Conservation (phyloP, 768 basidiomycete genomes). For the Suillus discolor region DNA sequence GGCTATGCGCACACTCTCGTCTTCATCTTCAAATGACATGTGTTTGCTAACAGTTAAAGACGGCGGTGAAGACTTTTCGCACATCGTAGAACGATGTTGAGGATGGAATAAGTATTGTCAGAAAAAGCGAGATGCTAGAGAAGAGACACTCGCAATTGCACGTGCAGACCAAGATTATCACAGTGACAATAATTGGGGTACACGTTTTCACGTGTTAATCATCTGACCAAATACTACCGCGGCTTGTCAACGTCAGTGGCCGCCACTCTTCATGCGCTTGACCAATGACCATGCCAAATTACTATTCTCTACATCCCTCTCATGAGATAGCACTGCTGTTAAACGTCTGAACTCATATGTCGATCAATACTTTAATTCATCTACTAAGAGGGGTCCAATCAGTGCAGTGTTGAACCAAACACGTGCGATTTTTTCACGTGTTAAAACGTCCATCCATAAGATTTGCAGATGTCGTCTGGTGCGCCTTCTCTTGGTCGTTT, state of each 20-base stretch:
- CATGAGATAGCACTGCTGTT: neutral
- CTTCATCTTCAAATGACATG: slow-evolving; percentile 50
- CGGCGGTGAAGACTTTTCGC: slow-evolving; percentile 16
- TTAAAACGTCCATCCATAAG: neutral
- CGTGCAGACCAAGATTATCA: slow-evolving; percentile 12
- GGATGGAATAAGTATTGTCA: slow-evolving; percentile 1
- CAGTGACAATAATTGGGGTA: slow-evolving; percentile 11
- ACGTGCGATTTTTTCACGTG: slow-evolving; percentile 2
- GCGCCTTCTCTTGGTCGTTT: neutral
- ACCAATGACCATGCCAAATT: too few species aligned
- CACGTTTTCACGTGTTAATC: slow-evolving; percentile 28
- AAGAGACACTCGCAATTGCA: neutral
- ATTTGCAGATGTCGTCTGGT: neutral
- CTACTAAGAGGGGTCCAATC: too few species aligned
- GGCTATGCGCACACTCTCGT: slow-evolving; percentile 80
- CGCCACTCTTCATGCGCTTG: too few species aligned
- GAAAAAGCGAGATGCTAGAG: neutral
- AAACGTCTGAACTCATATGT: neutral
- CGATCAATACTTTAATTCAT: neutral
- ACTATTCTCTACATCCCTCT: neutral
- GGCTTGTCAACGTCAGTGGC: neutral
- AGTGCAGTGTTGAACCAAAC: neutral
- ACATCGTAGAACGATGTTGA: slow-evolving; percentile 19
- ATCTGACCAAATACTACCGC: slow-evolving; percentile 8
- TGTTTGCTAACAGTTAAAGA: slow-evolving; percentile 12